Base-by-base conservation (phyloP, 805 yeast species). In the Cyberlindnera meyerae region DNA sequence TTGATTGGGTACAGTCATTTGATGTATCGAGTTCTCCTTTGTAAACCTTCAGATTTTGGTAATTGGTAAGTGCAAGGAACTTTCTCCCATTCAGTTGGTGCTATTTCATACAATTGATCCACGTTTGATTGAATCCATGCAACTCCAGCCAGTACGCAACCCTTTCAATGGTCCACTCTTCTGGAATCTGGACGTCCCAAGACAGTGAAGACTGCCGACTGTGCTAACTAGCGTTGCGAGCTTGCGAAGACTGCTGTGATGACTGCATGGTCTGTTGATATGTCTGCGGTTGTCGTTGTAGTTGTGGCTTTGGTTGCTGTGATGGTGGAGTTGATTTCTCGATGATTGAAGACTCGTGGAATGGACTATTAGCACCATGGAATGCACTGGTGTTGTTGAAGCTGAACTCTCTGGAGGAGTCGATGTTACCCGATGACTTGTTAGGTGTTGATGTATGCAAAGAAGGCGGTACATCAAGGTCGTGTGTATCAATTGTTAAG, bases 111-210 rank as follows among this genome's bases (percentile, higher is more conserved):
- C 78, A 71, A 5, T 66, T 72, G n/a, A 72, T 64, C 96, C 96
- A 88, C 11, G 79, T 65, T 4, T 70, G 73, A 46, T 82, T 81
- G 59, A 88, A 88, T 15, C 72, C 68, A 54, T 87, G 71, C n/a
- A 58, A 48, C 7, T 71, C 78, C 18, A 88, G 65, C 94, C 95
- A 88, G 32, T 62, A 55, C 0, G 68, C 41, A 1, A 87, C 89
- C 35, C 82, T 67, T n/a, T 70, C 75, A 44, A 73, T 62, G 2
- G 80, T 75, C 96, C 96, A 87, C 40, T 75, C 79, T 6, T 66
- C 68, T 1, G 82, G 75, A 36, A 67, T 66, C 22, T 65, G 64
- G 0, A 71, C 74, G 17, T 69, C 66, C 79, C 79, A 75, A 2
- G 68, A 60, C 11, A 64, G 39, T 1, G 57, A 53, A 0, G 48